phyloP scores from a whole-genome alignment of 202 grass and related monocot genomes.

The Schoenoplectus tabernaemontani region DNA sequence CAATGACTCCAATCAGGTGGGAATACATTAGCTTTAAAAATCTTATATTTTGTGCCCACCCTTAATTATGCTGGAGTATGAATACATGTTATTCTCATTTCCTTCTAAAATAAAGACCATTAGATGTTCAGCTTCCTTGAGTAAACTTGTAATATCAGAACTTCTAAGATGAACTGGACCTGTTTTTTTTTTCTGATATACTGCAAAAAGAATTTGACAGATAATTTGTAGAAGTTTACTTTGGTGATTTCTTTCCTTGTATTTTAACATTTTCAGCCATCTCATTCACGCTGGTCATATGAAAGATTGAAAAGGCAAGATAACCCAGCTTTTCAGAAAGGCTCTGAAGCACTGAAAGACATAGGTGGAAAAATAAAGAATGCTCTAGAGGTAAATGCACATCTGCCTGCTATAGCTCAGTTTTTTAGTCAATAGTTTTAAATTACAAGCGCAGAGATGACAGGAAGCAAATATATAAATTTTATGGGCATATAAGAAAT shows the following conservation, averaged over 20 bases:
- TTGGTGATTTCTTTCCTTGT: neutral
- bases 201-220: neutral
- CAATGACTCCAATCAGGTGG: constrained; percentile 30
- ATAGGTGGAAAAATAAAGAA: constrained; percentile 69
- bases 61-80: neutral
- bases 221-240: neutral
- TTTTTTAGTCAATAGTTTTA: neutral
- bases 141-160: neutral
- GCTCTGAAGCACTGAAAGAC: constrained; percentile 42
- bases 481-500: neutral
- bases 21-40: neutral
- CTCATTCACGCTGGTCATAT: constrained; percentile 51
- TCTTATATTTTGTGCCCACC: neutral
- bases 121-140: neutral
- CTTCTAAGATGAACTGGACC: neutral
- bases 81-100: neutral
- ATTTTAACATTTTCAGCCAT: constrained; percentile 10
- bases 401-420: neutral
- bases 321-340: constrained; percentile 36
- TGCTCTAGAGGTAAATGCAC: constrained; percentile 41
- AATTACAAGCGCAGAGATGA: neutral
- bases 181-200: neutral
- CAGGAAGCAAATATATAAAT: neutral
- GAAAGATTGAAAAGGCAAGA: constrained; percentile 49
- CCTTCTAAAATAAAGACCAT: neutral